Conservation (phyloP, 139 green algal species). For the Volvox reticuliferus region DNA sequence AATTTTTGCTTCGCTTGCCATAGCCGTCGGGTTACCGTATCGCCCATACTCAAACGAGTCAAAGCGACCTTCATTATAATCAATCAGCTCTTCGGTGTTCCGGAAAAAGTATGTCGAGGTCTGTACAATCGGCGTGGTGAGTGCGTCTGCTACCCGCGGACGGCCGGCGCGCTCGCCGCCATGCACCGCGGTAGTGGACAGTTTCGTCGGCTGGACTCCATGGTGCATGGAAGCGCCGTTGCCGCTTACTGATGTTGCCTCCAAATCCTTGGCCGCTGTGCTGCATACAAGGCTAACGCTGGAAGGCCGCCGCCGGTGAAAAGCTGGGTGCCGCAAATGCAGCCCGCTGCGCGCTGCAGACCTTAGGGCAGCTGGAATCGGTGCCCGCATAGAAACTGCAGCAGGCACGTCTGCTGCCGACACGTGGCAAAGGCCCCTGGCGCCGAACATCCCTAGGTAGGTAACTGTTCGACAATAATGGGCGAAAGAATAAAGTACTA, state of each 20-base stretch:
- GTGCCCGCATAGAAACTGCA: background rate
- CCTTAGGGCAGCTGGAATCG: conserved; percentile 21
- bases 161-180: conserved; percentile 87
- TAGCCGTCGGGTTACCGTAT: conserved; percentile 98
- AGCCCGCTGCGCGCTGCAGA: conserved; percentile 30
- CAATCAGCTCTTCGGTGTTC: conserved; percentile 95
- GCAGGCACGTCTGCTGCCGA: conserved; percentile 34
- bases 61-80: conserved; percentile 95
- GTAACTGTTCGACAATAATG: background rate
- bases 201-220: background rate
- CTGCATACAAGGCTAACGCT: background rate
- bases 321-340: background rate
- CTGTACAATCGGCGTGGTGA: conserved; percentile 98
- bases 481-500: background rate
- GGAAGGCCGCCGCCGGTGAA: conserved; percentile 21
- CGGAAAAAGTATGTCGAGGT: conserved; percentile 93
- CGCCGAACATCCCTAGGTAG: conserved; percentile 1
- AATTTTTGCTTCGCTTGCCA: conserved; percentile 95
- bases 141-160: conserved; percentile 88
- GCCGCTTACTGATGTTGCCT: background rate
- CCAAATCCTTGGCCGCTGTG: conserved; percentile 41
- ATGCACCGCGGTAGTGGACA: conserved; percentile 29
- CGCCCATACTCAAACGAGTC: conserved; percentile 92
- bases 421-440: conserved; percentile 27
- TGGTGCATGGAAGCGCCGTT: background rate